phyloP scores from a whole-genome alignment of 2,329 filamentous ascomycete genomes.

The Colletotrichum phormii region DNA sequence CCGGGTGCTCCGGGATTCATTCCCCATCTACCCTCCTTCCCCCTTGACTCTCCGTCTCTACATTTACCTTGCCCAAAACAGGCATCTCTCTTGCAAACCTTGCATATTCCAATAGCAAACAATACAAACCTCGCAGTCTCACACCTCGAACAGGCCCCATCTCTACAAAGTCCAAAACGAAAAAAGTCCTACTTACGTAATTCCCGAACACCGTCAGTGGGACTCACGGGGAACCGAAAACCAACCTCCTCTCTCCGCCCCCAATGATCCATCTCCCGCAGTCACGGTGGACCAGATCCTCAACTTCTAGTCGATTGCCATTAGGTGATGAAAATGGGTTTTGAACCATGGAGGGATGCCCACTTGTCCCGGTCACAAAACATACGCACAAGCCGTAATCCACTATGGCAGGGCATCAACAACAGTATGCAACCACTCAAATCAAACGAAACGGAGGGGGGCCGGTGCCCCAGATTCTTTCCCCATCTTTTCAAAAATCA shows the following conservation, averaged over 20 bases:
- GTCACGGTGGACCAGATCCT: not conserved
- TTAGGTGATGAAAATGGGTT: not conserved
- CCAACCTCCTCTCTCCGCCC: not conserved
- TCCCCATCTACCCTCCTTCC: not conserved
- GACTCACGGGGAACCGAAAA: not conserved
- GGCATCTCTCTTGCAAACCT: not conserved
- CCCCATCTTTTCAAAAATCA: not conserved
- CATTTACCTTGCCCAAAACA: not conserved
- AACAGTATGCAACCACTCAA: not conserved
- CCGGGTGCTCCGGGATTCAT: not conserved
- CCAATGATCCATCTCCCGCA: not conserved
- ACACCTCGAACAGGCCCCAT: not conserved
- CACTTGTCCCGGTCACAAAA: not conserved
- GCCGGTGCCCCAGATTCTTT: slow-evolving; percentile 18
- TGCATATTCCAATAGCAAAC: not conserved
- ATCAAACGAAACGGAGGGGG: not conserved
- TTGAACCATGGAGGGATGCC: not conserved
- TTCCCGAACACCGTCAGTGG: slow-evolving; percentile 15
- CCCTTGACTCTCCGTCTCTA: not conserved
- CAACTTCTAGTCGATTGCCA: not conserved
- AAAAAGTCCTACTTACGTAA: slow-evolving; percentile 32
- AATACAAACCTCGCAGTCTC: not conserved
- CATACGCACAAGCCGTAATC: not conserved
- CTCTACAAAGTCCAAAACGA: not conserved
- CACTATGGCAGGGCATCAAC: not conserved